Percentiles rank a stretch among this genome's conserved stretches.
These are phyloP conservation scores for Taphrina communis DNA, from an alignment of 1,139 yeast species.

Conservation along the genomic window DNA sequence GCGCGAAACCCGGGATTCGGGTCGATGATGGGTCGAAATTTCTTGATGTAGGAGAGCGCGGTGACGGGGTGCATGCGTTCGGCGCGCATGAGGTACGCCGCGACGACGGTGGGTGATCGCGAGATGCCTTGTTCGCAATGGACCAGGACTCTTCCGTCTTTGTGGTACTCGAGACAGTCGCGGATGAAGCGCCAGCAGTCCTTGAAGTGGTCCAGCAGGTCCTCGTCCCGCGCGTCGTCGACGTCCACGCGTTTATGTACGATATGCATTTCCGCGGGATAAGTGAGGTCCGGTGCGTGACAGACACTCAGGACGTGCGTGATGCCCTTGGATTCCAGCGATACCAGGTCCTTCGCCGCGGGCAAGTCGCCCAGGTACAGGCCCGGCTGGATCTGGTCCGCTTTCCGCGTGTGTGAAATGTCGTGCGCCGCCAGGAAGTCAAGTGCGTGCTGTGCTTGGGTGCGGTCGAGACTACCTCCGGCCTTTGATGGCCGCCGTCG, in stretches of 20 bases:
- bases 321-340: constrained; percentile 15
- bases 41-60: constrained; percentile 72
- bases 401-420: constrained; percentile 28
- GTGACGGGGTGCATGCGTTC: constrained; percentile 64
- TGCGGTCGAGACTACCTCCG: constrained; percentile 19
- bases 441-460: constrained; percentile 22
- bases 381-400: constrained; percentile 39
- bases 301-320: constrained; percentile 33
- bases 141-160: constrained; percentile 51
- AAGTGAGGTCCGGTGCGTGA: constrained; percentile 3
- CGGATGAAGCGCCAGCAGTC: constrained; percentile 72
- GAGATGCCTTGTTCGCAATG: constrained; percentile 74
- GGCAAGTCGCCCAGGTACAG: constrained; percentile 34
- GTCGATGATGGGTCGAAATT: constrained; percentile 63
- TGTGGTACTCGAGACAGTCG: constrained; percentile 56
- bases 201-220: constrained; percentile 67
- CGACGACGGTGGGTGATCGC: constrained; percentile 71
- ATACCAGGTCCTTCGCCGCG: constrained; percentile 13
- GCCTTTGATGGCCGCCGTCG: too few relatives aligned
- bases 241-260: constrained; percentile 68
- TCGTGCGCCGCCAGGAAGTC: constrained; percentile 24
- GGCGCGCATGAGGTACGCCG: constrained; percentile 79
- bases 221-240: constrained; percentile 67
- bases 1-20: constrained; percentile 77
- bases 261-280: constrained; percentile 48